phyloP scores from a whole-genome alignment of 192 early-diverging fungal genomes.

The Linnemannia elongata region DNA sequence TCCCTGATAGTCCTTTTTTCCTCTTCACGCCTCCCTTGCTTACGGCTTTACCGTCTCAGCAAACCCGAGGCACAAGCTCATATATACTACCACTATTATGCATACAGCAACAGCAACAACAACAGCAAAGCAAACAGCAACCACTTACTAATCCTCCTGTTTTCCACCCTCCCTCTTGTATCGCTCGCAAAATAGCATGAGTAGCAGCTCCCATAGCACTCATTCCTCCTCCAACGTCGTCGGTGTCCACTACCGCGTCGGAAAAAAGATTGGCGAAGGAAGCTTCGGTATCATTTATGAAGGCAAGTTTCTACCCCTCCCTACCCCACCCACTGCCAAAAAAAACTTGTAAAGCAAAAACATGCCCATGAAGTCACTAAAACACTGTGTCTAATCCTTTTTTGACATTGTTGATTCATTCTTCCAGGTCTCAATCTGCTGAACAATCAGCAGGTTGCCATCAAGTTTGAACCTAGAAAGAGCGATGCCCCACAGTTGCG shows the following conservation, averaged over 20 bases:
- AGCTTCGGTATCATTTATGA: constrained; percentile 99
- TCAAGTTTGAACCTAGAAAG: constrained; percentile 98
- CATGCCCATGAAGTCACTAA: not conserved
- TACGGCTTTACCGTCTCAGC: not conserved
- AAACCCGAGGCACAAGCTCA: not conserved
- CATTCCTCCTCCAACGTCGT: constrained; percentile 84
- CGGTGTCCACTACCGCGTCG: constrained; percentile 96
- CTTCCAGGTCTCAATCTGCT: constrained; percentile 83
- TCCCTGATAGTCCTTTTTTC: not conserved
- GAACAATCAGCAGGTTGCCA: constrained; percentile 93
- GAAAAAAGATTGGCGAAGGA: constrained; percentile 97
- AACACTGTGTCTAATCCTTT: not conserved
- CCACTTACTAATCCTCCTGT: not conserved
- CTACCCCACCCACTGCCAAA: not conserved
- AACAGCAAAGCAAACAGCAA: not conserved
- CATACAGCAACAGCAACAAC: not conserved
- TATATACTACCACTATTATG: not conserved
- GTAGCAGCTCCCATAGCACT: constrained; percentile 54
- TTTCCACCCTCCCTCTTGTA: not conserved
- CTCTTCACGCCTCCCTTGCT: not conserved
- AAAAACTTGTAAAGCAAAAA: not conserved
- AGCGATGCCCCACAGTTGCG: constrained; percentile 96
- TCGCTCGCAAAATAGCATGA: constrained; percentile 19
- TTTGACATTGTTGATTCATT: not conserved
- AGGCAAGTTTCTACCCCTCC: constrained; percentile 69